Percentiles rank a stretch among this genome's conserved stretches.
Conservation (phyloP, 2,329 filamentous ascomycete species). For the Ophiostoma sp. region DNA sequence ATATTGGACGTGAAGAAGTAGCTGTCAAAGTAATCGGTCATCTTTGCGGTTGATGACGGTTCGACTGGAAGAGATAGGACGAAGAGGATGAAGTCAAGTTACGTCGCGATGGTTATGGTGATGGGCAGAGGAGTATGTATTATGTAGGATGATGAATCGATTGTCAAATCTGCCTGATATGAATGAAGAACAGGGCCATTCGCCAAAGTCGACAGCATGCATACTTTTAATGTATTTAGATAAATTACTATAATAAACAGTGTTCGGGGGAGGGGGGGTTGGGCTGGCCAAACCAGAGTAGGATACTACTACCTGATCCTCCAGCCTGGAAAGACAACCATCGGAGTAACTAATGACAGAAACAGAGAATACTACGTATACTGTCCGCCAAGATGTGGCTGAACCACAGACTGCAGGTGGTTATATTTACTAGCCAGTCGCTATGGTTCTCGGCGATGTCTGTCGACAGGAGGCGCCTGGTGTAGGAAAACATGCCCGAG, state of each 20-base stretch:
- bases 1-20: conserved; percentile 27
- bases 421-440: neutral
- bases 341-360: neutral
- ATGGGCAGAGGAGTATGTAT: neutral
- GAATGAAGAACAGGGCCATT: too few species aligned
- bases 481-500: neutral
- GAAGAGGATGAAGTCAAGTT: neutral
- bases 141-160: neutral
- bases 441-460: neutral
- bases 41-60: conserved; percentile 11
- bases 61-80: neutral
- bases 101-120: too few species aligned
- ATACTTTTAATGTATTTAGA: neutral
- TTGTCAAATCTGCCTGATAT: neutral
- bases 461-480: neutral
- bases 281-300: neutral
- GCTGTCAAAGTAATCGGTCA: conserved; percentile 24
- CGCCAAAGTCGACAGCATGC: neutral
- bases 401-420: neutral
- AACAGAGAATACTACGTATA: neutral
- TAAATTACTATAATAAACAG: neutral
- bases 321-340: neutral
- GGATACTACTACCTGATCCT: neutral
- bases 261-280: neutral
- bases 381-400: neutral